Evolutionary conservation across 768 basidiomycete species (phyloP), one percentile per base, ranked within the genome.

Genomic region (Auricularia cornea): DNA sequence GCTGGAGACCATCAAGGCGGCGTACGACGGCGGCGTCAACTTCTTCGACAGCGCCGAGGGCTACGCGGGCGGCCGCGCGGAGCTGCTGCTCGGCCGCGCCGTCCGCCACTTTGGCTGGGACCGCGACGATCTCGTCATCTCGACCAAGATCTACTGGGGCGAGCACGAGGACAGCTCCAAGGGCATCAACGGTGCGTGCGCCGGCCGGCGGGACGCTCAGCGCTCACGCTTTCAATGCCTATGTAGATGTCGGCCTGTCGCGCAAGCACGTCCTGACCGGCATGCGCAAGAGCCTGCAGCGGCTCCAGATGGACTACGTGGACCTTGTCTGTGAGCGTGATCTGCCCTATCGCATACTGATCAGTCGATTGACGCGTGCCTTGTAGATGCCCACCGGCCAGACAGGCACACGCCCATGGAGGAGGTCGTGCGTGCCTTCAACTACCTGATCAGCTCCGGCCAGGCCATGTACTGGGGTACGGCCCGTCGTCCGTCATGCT

Each of bases 351-450:
- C 8, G 20, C 20, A 10, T 10, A 0, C 10, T n/a, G 11, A 3
- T 6, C 28, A n/a, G 8, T 10, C 28, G 12, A 8, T 28, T 52
- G n/a, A 52, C 20, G 10, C 51, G 51, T n/a, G 10, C 20, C n/a
- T 11, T 11, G 11, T 20, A 57, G 23, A 57, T 31, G 54, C 54
- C 8, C 54, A 57, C 29, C 54, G 54, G 26, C 54, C 54, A 31
- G 54, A 57, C 54, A 28, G 28, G 26, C 20, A 57, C 30, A 57
- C 54, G 20, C 54, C 54, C 26, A 57, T 57, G 54, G 89, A 91
- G 72, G 91, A 93, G 72, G 77, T 85, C 60, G 90, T 93, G 52
- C 83, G 90, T 52, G 89, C 88, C 0, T 92, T 93, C 79, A 90
- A 89, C 77, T 85, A 78, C 67, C 79, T 90, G 28, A 89, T 92